Base-by-base conservation (phyloP, 2,329 filamentous ascomycete genomes). In the Thelonectria olida region DNA sequence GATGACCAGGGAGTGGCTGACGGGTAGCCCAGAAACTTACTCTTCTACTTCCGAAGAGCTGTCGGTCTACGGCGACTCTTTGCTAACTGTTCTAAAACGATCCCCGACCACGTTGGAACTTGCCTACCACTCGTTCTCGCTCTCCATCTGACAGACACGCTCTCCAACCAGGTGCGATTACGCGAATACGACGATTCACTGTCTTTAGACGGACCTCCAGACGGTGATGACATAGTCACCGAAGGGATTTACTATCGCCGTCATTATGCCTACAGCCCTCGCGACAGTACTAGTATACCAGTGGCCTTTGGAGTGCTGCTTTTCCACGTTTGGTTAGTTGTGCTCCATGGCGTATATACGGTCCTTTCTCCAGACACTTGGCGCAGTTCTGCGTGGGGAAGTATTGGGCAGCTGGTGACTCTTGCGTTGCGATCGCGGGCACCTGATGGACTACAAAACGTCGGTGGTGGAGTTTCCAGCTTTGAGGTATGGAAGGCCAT, bases 341-440 rank as follows among this genome's bases (percentile, higher is more conserved):
- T 58, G 4, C 12, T 54, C 3, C 59, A 58, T 31, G 27, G n/a
- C 2, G 39, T 13, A 8, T 3, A 54, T 15, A 54, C 48, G 13
- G 7, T 45, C 7, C 25, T 58, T 1, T 58, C 44, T 12, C 19
- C n/a, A 5, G 36, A 13, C 4, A 12, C 54, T 2, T 58, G 59
- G 59, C 19, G 34, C 3, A 50, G 38, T 15, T 58, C 50, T 3
- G 54, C 31, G 1, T 62, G 54, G 54, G 54, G 22, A 20, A 53
- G 38, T 15, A 49, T 54, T 10, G 49, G 54, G 1, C 42, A 58
- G 15, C 10, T 62, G 10, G 15, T 62, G 5, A 28, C 44, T 4
- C 54, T 62, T 12, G 59, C 59, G 4, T 22, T 58, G 17, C 38
- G 54, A 4, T 54, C 59, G 4, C 48, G 36, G 12, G 15, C 44